Evolutionary conservation across 2,329 filamentous ascomycete genomes (phyloP), one percentile per base, ranked within the genome.

Genomic region (Whalleya microplaca): DNA sequence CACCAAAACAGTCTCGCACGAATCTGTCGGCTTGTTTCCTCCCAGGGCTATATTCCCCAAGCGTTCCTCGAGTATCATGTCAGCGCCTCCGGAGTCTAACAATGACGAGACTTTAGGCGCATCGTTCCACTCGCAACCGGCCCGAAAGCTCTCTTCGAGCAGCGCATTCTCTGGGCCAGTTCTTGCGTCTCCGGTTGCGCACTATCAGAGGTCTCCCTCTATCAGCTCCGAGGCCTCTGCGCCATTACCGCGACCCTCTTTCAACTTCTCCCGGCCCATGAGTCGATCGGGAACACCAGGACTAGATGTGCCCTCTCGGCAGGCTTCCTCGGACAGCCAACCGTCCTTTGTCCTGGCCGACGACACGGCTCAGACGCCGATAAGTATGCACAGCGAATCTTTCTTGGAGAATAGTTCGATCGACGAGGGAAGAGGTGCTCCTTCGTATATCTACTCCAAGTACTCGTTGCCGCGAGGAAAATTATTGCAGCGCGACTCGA

Each of bases 241-340:
- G 44, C 82, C 73, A 9, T 69, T 92, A 37, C 85, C 88, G 12
- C 84, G 88, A 16, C 90, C 92, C 0, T 86, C 90, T 0, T 94
- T 96, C 75, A 98, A 99, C 74, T 98, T 98, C 72, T 98, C 95
- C 0, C 84, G 95, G 43, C 95, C 95, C 0, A 76, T 96, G 58
- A 97, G 94, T 72, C 83, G 88, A 69, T 84, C 86, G 58, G 86
- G 85, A 59, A 86, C 83, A 12, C 84, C 84, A 16, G 75, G 68
- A 44, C 76, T 81, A 64, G 84, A 88, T n/a, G 72, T 76, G 43
- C 85, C 86, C 46, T 79, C 80, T 9, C 79, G 86, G 37, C 85
- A 89, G 69, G 78, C 84, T 7, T 89, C 87, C 19, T 85, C 81
- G 4, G 87, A 90, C 65, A 89, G 86, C 66, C 86, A 89, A 58